Evolutionary conservation across 768 basidiomycete species (phyloP).

Genomic region (Lentinula aciculospora): DNA sequence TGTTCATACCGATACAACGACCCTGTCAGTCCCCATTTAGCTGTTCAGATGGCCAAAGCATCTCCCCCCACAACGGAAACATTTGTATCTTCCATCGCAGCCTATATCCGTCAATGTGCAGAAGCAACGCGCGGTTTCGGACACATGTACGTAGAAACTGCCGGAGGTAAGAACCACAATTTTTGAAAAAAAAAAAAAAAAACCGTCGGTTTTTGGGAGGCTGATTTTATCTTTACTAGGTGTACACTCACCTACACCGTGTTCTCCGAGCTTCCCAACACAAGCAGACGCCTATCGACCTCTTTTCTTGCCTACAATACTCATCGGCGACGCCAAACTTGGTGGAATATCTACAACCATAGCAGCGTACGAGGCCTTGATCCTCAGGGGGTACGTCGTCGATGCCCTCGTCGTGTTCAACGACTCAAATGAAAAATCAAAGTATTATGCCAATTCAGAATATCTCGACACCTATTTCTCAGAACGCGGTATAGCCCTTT

Average conservation of each 20-base stretch:
- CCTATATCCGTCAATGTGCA: constrained; percentile 55
- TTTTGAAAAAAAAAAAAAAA: constrained; percentile 77
- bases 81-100: constrained; percentile 58
- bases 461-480: constrained; percentile 78
- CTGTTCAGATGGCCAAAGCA: constrained; percentile 45
- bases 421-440: constrained; percentile 50
- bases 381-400: constrained; percentile 85
- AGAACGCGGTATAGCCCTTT: constrained; percentile 57
- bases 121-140: constrained; percentile 21
- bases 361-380: constrained; percentile 86
- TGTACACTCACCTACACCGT: constrained; percentile 85
- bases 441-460: constrained; percentile 83
- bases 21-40: constrained; percentile 92
- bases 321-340: constrained; percentile 84
- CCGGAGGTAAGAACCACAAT: constrained; percentile 78
- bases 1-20: constrained; percentile 84
- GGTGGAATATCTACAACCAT: constrained; percentile 93
- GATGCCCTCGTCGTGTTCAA: constrained; percentile 81
- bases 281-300: constrained; percentile 86
- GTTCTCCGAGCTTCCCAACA: constrained; percentile 48
- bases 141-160: constrained; percentile 88
- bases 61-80: constrained; percentile 58
- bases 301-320: constrained; percentile 79
- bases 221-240: constrained; percentile 39
- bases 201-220: too few species aligned